Evolutionary conservation across 2,329 filamentous ascomycete species (phyloP), one percentile per base, ranked within the genome.

Genomic region (Tolypocladium endophyticum): DNA sequence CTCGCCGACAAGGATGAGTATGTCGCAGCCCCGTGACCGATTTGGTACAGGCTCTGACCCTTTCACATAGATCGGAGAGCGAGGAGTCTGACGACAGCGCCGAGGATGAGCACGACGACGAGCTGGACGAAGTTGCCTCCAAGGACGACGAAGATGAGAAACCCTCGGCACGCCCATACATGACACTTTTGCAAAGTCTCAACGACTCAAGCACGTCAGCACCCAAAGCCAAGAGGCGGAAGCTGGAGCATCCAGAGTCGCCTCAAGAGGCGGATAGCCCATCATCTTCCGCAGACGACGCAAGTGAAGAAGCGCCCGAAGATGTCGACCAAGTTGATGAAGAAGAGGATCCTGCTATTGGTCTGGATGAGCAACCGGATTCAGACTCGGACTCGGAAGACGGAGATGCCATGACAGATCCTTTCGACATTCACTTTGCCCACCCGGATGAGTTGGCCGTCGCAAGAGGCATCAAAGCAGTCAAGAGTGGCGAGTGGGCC

Each of bases 371-470:
- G 7, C 61, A 68, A 33, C 53, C 62, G n/a, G 64, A 73, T 18
- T 73, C 75, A 16, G 70, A 72, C 7, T 72, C 70, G 0, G 72
- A 76, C 12, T 80, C 80, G 25, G 77, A 79, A 56, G 81, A 83
- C 52, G 78, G 81, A 18, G 78, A 81, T 55, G 78, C 84, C 63
- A 71, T 76, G 35, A 74, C 73, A 1, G 89, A 96, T 71, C 88
- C 90, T 0, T 97, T 95, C 68, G 88, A 94, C 63, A 75, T 78
- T 9, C 93, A 97, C 73, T 96, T 95, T 70, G 83, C 85, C 39
- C 79, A 79, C 50, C 84, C 86, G 0, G 82, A 92, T 54, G 83
- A 88, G 56, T 78, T 80, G 7, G 73, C 81, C 50, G 74, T 91
- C 9, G 75, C 80, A 1, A 74, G 76, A 64, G 82, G 76, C n/a